These are phyloP conservation scores for Penicillium malachiteum DNA, from an alignment of 495 filamentous ascomycete genomes.

Conservation along the genomic window DNA sequence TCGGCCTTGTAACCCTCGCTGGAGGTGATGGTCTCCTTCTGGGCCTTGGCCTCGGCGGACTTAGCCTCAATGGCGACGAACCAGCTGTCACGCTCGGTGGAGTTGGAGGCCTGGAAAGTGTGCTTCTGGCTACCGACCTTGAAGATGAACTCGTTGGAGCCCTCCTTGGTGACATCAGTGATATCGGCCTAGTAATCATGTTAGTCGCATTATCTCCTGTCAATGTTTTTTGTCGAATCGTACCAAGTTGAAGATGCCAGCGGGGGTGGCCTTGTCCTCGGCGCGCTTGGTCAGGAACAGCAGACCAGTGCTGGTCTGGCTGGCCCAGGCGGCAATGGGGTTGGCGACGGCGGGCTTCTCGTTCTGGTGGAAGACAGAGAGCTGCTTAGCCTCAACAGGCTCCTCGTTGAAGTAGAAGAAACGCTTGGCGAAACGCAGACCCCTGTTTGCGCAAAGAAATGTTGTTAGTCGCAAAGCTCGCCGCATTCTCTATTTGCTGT, in stretches of 20 bases:
- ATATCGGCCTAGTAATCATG: slow-evolving; percentile 66
- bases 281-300: slow-evolving; percentile 88
- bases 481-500: not conserved
- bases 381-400: slow-evolving; percentile 70
- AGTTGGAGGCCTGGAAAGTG: slow-evolving; percentile 73
- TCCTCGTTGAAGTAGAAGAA: slow-evolving; percentile 95
- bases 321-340: slow-evolving; percentile 81
- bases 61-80: slow-evolving; percentile 73
- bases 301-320: slow-evolving; percentile 92
- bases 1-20: slow-evolving; percentile 78
- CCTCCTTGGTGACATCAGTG: slow-evolving; percentile 72
- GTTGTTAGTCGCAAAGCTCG: slow-evolving; percentile 13
- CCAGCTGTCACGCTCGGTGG: slow-evolving; percentile 88
- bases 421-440: slow-evolving; percentile 67
- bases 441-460: slow-evolving; percentile 39
- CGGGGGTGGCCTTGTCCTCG: slow-evolving; percentile 74
- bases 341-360: slow-evolving; percentile 80
- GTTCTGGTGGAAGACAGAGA: slow-evolving; percentile 72
- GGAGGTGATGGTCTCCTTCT: slow-evolving; percentile 63
- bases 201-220: slow-evolving; percentile 4
- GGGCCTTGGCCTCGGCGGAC: slow-evolving; percentile 72
- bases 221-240: slow-evolving; percentile 22
- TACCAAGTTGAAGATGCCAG: slow-evolving; percentile 84
- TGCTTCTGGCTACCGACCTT: slow-evolving; percentile 84
- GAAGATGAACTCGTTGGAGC: slow-evolving; percentile 78